Evolutionary conservation across 1,139 yeast genomes (phyloP).

Genomic region (Entelexis paramagnoliae): DNA sequence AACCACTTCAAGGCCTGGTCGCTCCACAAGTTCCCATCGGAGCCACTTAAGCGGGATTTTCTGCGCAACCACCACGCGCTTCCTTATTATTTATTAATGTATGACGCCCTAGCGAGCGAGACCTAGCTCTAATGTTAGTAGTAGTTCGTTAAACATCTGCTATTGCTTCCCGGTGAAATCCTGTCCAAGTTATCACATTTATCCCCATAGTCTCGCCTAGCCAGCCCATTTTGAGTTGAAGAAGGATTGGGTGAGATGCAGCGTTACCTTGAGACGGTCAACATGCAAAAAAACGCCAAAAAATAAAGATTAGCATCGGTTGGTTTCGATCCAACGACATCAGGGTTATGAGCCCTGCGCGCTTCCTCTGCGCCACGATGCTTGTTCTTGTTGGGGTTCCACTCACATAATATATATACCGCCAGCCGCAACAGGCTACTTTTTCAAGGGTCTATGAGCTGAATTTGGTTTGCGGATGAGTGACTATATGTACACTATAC

Average conservation of each 20-base stretch:
- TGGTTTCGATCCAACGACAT: slow-evolving; percentile 99
- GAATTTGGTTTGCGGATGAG: no score
- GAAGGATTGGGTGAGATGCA: no score
- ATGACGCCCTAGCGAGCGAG: not conserved
- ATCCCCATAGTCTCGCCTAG: no score
- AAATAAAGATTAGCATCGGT: slow-evolving; percentile 66
- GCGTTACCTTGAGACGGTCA: no score
- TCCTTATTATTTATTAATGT: slow-evolving; percentile 1
- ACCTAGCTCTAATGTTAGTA: not conserved
- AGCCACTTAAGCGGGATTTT: not conserved
- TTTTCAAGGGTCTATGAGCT: no score
- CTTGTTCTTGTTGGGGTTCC: slow-evolving; percentile 14
- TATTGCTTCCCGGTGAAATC: no score
- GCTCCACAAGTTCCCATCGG: slow-evolving; percentile 9
- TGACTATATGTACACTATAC: no score
- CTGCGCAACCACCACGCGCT: not conserved
- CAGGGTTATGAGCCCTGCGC: slow-evolving; percentile 99
- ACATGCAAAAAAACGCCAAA: not conserved
- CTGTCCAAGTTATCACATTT: no score
- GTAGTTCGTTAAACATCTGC: no score
- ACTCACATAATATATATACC: no score
- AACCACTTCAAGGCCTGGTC: slow-evolving; percentile 21
- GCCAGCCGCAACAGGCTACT: no score
- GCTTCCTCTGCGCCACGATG: slow-evolving; percentile 96
- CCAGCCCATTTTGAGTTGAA: no score